Conservation (phyloP, 2,329 filamentous ascomycete genomes). For the Cladosporium phlei region DNA sequence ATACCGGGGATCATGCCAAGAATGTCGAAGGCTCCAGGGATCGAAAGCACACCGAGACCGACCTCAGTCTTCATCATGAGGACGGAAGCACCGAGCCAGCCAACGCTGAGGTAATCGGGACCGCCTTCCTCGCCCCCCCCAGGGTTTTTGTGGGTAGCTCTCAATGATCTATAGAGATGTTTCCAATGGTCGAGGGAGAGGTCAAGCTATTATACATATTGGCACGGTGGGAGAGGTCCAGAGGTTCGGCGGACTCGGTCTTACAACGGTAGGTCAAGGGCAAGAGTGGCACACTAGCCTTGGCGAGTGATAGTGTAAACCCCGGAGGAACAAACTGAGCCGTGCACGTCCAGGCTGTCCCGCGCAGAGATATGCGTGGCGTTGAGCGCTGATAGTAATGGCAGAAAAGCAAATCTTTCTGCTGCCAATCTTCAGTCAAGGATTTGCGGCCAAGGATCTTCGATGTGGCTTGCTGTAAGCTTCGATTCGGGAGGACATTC, state of each 20-base stretch:
- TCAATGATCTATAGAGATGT: no score
- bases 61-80: slow-evolving; percentile 47
- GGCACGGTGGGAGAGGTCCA: no score
- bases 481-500: slow-evolving; percentile 5
- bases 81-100: slow-evolving; percentile 41
- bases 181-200: slow-evolving; percentile 6
- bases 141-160: no score
- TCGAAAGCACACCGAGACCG: slow-evolving; percentile 47
- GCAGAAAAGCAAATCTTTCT: neutral
- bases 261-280: slow-evolving; percentile 7
- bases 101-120: slow-evolving; percentile 29
- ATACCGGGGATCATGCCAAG: slow-evolving; percentile 49
- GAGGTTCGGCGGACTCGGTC: slow-evolving; percentile 6
- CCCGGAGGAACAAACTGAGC: slow-evolving; percentile 1
- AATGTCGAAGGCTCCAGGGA: slow-evolving; percentile 43
- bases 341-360: slow-evolving; percentile 8
- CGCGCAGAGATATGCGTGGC: slow-evolving; percentile 4
- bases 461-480: slow-evolving; percentile 4
- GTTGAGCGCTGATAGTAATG: slow-evolving; percentile 2
- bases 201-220: slow-evolving; percentile 11
- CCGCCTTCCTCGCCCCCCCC: slow-evolving; percentile 15
- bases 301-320: slow-evolving; percentile 4
- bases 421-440: slow-evolving; percentile 5
- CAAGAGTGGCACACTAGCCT: slow-evolving; percentile 9
- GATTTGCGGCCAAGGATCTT: neutral